These are phyloP conservation scores for Elongisporangium undulatum DNA, from an alignment of 352 stramenopile genomes.

Conservation along the genomic window DNA sequence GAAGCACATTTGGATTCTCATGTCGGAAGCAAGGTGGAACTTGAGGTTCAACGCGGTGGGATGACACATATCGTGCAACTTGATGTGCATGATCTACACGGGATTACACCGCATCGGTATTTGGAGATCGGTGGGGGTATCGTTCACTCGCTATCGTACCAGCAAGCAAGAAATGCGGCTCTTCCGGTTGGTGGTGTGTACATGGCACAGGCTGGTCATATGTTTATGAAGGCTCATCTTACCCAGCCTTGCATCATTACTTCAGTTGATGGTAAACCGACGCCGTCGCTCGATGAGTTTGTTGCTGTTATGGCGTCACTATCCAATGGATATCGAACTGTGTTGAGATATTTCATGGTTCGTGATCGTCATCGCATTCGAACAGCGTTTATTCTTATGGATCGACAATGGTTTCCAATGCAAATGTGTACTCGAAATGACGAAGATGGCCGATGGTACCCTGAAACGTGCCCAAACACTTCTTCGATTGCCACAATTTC, in stretches of 20 bases:
- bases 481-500: slow-evolving; percentile 9
- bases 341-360: slow-evolving; percentile 86
- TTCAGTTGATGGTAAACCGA: slow-evolving; percentile 71
- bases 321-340: slow-evolving; percentile 75
- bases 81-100: slow-evolving; percentile 69
- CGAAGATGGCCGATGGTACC: slow-evolving; percentile 64
- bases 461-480: slow-evolving; percentile 15
- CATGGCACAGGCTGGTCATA: slow-evolving; percentile 85
- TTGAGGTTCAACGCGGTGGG: slow-evolving; percentile 77
- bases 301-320: slow-evolving; percentile 64
- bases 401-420: slow-evolving; percentile 88
- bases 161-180: slow-evolving; percentile 83
- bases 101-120: slow-evolving; percentile 78
- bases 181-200: slow-evolving; percentile 75
- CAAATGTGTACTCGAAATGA: slow-evolving; percentile 76
- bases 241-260: slow-evolving; percentile 86
- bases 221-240: slow-evolving; percentile 88
- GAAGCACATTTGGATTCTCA: slow-evolving; percentile 75
- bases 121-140: slow-evolving; percentile 85
- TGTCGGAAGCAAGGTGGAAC: slow-evolving; percentile 54
- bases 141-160: slow-evolving; percentile 87
- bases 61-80: slow-evolving; percentile 41
- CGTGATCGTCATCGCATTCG: slow-evolving; percentile 80
- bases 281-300: slow-evolving; percentile 80
- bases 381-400: slow-evolving; percentile 87